Percentiles rank a stretch among this genome's conserved stretches.
phyloP scores from a whole-genome alignment of 495 filamentous ascomycete genomes.

The Penicillium roqueforti region DNA sequence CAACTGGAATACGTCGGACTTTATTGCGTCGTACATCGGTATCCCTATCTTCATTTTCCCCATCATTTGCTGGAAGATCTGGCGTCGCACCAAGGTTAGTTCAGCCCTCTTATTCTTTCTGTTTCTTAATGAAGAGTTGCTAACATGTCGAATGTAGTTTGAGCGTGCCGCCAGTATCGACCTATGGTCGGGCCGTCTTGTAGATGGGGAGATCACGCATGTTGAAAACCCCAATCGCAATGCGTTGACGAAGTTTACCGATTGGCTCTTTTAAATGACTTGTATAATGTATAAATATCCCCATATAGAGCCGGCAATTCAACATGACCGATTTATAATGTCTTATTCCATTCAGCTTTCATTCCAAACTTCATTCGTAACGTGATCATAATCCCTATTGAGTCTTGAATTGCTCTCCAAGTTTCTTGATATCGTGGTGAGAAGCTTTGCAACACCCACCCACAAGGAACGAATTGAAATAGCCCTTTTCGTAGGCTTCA shows the following conservation, averaged over 20 bases:
- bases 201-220: conserved; percentile 32
- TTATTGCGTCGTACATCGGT: conserved; percentile 56
- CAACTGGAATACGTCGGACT: conserved; percentile 39
- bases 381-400: background rate
- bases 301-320: conserved; percentile 11
- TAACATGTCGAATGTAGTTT: conserved; percentile 17
- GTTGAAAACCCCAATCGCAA: conserved; percentile 19
- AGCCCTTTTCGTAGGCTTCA: conserved; percentile 36
- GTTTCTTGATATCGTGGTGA: conserved; percentile 45
- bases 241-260: conserved; percentile 24
- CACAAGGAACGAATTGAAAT: conserved; percentile 50
- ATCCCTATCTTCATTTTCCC: conserved; percentile 55
- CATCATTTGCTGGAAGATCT: conserved; percentile 57
- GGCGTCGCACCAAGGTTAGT: conserved; percentile 46
- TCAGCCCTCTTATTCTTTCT: background rate
- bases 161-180: conserved; percentile 30
- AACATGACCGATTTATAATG: conserved; percentile 5
- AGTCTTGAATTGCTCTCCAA: conserved; percentile 29
- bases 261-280: conserved; percentile 28
- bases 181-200: conserved; percentile 35
- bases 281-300: conserved; percentile 18
- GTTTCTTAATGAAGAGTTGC: background rate
- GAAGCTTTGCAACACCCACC: conserved; percentile 61
- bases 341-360: background rate
- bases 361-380: background rate